Evolutionary conservation across 371 early-diverging fungal genomes (phyloP).

Genomic region (Rhizomucor miehei): DNA sequence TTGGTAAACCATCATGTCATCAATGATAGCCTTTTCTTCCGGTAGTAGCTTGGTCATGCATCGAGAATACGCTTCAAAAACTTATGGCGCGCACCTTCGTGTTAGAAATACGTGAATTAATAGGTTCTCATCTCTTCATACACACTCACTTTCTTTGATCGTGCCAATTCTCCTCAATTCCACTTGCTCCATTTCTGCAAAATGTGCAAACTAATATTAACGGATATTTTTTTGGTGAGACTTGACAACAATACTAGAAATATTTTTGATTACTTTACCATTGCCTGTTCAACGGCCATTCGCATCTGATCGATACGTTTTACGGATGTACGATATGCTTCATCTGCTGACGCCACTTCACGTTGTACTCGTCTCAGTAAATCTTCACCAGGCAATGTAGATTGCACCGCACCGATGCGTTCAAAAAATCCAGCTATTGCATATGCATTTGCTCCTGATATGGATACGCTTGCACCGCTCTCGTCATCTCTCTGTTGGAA

Average conservation of each 20-base stretch:
- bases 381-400: slow-evolving; percentile 19
- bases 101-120: neutral
- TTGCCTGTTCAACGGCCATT: slow-evolving; percentile 63
- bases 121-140: neutral
- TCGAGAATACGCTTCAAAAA: slow-evolving; percentile 58
- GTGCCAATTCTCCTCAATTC: slow-evolving; percentile 54
- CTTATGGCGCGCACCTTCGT: slow-evolving; percentile 18
- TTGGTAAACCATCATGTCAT: slow-evolving; percentile 66
- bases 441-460: slow-evolving; percentile 13
- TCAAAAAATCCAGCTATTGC: slow-evolving; percentile 32
- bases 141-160: slow-evolving; percentile 40
- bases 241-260: too few species aligned
- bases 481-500: slow-evolving; percentile 16
- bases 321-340: slow-evolving; percentile 60
- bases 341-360: slow-evolving; percentile 67
- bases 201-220: slow-evolving; percentile 52
- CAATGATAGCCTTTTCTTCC: slow-evolving; percentile 57
- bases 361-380: slow-evolving; percentile 53
- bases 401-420: slow-evolving; percentile 18
- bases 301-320: slow-evolving; percentile 64
- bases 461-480: slow-evolving; percentile 1
- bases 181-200: slow-evolving; percentile 56
- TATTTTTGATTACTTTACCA: slow-evolving; percentile 42
- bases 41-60: slow-evolving; percentile 56
- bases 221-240: too few species aligned